Conservation (phyloP, 768 basidiomycete genomes). For the Pleurotus eryngii region DNA sequence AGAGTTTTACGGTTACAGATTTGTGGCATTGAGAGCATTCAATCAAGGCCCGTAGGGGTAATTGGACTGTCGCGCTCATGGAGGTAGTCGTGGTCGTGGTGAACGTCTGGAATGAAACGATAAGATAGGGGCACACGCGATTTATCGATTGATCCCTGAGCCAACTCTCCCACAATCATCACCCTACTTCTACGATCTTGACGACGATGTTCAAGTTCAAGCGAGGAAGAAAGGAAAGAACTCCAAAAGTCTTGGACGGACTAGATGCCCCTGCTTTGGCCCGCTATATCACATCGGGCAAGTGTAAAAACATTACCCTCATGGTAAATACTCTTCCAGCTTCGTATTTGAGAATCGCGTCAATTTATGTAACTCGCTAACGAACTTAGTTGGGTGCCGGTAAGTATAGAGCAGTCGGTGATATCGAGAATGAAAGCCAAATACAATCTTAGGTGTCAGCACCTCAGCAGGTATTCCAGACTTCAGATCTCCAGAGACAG, state of each 20-base stretch:
- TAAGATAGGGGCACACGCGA: too few relatives aligned
- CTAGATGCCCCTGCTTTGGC: slow-evolving; percentile 39
- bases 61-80: neutral
- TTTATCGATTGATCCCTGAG: too few relatives aligned
- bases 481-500: slow-evolving; percentile 84
- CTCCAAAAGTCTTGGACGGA: slow-evolving; percentile 24
- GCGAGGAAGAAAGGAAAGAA: neutral
- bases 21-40: neutral
- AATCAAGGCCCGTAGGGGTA: neutral
- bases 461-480: slow-evolving; percentile 87
- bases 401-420: slow-evolving; percentile 23
- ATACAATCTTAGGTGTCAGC: slow-evolving; percentile 51
- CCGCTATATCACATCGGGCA: slow-evolving; percentile 64
- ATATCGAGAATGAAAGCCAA: too few relatives aligned
- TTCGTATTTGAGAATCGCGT: neutral
- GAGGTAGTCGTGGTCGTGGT: neutral
- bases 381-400: slow-evolving; percentile 61
- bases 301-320: slow-evolving; percentile 66
- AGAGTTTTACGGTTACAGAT: neutral
- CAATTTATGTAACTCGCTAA: neutral
- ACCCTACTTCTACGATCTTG: too few relatives aligned
- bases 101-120: too few relatives aligned
- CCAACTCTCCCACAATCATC: too few relatives aligned
- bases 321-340: slow-evolving; percentile 51
- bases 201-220: too few relatives aligned